These are phyloP conservation scores for Striga asiatica DNA, from an alignment of 257 asterid species.

Conservation along the genomic window DNA sequence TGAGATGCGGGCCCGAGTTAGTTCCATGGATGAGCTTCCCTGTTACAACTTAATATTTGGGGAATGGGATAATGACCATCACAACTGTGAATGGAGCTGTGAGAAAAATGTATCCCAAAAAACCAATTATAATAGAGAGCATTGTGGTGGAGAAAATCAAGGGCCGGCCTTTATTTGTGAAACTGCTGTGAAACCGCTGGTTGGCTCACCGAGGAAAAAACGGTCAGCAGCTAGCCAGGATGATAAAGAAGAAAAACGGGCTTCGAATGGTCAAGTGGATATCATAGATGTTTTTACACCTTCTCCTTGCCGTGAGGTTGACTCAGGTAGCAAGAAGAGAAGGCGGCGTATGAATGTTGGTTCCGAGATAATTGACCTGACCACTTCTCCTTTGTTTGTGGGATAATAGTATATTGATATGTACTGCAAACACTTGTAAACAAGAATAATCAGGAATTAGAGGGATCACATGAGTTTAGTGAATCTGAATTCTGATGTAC, in stretches of 20 bases:
- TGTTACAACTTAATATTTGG: conserved; percentile 43
- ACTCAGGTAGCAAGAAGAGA: conserved; percentile 42
- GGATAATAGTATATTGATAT: no score
- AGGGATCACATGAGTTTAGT: no score
- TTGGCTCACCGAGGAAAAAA: no score
- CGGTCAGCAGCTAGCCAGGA: no score
- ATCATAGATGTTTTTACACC: conserved; percentile 67
- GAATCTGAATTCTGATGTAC: no score
- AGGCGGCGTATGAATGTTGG: conserved; percentile 16
- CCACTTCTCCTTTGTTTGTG: conserved; percentile 55
- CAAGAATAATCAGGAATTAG: no score
- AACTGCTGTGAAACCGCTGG: conserved; percentile 10
- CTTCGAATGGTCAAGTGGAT: conserved; percentile 33
- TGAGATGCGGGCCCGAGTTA: conserved; percentile 28
- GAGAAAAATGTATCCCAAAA: conserved; percentile 14
- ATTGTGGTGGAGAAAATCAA: neutral
- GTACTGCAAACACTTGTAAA: no score
- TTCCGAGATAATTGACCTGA: conserved; percentile 80
- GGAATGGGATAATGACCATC: conserved; percentile 15
- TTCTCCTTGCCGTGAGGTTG: conserved; percentile 35
- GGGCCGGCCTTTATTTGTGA: neutral
- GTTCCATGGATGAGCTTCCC: conserved; percentile 77
- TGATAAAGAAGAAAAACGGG: no score
- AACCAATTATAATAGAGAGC: conserved; percentile 2
- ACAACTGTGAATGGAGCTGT: neutral